phyloP scores from a whole-genome alignment of 805 yeast genomes.

The Schwanniomyces sp. region DNA sequence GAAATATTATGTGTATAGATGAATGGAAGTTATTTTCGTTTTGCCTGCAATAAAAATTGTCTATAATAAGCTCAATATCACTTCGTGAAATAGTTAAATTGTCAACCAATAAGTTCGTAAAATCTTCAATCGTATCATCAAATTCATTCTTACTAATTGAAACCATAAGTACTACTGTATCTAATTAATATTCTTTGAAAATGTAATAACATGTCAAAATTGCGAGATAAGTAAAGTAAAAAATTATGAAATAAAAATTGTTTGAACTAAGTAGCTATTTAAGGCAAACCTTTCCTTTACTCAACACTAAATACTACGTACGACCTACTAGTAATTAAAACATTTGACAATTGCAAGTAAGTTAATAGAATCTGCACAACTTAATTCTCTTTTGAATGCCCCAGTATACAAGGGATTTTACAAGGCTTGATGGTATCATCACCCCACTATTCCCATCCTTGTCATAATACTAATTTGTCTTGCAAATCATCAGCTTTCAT shows the following conservation, averaged over 20 bases:
- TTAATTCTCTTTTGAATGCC: no score
- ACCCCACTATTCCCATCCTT: neutral
- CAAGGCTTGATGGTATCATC: no score
- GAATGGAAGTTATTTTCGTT: slow-evolving; percentile 2
- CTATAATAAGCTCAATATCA: neutral
- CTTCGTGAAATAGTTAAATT: slow-evolving; percentile 1
- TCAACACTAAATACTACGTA: neutral
- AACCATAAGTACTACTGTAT: neutral
- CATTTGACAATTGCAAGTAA: neutral
- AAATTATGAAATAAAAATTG: no score
- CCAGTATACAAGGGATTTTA: no score
- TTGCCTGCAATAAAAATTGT: neutral
- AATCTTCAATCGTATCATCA: slow-evolving; percentile 10
- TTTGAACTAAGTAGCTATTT: neutral
- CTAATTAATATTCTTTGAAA: no score
- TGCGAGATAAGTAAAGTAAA: neutral
- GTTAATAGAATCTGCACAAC: neutral
- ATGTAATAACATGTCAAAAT: no score
- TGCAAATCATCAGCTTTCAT: slow-evolving; percentile 3
- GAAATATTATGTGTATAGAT: neutral
- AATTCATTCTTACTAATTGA: slow-evolving; percentile 10
- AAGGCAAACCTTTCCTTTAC: neutral
- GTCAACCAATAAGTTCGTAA: slow-evolving; percentile 12
- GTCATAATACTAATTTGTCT: neutral
- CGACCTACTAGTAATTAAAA: neutral